phyloP scores from a whole-genome alignment of 2,329 filamentous ascomycete species.

The Fusarium concolor region DNA sequence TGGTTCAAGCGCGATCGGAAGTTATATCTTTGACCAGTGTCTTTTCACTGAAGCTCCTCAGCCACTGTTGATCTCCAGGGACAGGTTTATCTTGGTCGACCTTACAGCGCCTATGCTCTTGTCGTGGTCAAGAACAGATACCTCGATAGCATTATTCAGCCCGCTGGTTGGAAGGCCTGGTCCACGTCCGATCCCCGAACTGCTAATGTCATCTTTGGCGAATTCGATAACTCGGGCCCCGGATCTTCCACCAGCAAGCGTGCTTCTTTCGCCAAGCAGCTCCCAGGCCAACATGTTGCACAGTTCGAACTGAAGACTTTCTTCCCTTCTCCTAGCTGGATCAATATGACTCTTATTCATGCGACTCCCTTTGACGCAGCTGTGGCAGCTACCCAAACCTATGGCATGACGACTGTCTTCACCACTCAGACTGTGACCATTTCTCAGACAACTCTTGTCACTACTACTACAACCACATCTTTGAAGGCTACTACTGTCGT shows the following conservation, averaged over 20 bases:
- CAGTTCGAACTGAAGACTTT: constrained; percentile 39
- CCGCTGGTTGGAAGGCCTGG: constrained; percentile 59
- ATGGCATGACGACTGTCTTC: constrained; percentile 31
- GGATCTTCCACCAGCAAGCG: constrained; percentile 34
- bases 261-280: constrained; percentile 39
- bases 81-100: constrained; percentile 59
- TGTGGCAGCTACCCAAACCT: constrained; percentile 14
- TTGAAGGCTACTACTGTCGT: constrained; percentile 41
- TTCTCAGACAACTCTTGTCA: constrained; percentile 34
- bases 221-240: constrained; percentile 35
- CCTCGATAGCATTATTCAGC: constrained; percentile 53
- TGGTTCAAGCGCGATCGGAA: constrained; percentile 49
- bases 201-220: constrained; percentile 36
- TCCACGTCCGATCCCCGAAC: constrained; percentile 48
- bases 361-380: constrained; percentile 37
- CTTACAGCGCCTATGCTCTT: constrained; percentile 58
- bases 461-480: constrained; percentile 32
- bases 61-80: constrained; percentile 45
- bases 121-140: constrained; percentile 61
- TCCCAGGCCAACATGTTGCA: background rate
- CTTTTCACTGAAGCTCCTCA: constrained; percentile 47
- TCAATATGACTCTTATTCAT: constrained; percentile 39
- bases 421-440: constrained; percentile 32
- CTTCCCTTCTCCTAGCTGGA: constrained; percentile 38
- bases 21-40: constrained; percentile 56